Base-by-base conservation (phyloP, 179 eudicot genomes). In the Camellia oleifera region DNA sequence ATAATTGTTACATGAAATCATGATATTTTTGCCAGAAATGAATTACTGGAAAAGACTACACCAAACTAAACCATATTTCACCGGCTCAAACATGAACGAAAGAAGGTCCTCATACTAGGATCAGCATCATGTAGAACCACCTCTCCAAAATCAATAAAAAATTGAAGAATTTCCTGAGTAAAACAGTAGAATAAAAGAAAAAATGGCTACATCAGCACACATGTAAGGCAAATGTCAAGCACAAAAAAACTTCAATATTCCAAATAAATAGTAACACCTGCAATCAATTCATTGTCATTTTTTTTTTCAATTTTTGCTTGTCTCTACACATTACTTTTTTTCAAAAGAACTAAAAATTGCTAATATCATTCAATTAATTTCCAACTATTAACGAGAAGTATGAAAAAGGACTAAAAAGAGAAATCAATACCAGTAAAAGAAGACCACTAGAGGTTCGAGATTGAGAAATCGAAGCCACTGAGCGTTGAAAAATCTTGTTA, bases 71-170 rank as follows among this genome's bases (percentile, higher is more conserved):
- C 44, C 15, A 75, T 20, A 26, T 53, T 76, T 76, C 85, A 96
- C 99, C 99, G 93, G 86, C 98, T 94, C 87, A 96, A 84, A 83
- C 99, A 96, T 68, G 95, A 89, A 45, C 93, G 94, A 74, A 96
- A 90, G 79, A 92, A 96, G 45, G 87, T 88, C 85, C 89, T 88
- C 74, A 96, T 79, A 84, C 97, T 92, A 78, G 98, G 92, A 85
- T 96, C 99, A 80, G 99, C 95, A 86, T 96, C 99, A 82, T 94
- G 98, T 71, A 96, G 91, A 82, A 96, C 95, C 73, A 81, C 81
- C 78, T 96, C 99, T 54, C 98, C 98, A 83, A 90, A 94, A 85
- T 96, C 97, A 75, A 96, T 83, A 88, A 92, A 96, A 86, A 91
- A 96, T 75, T 94, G 99, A 77, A 96, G 97, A 82, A 92, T 91